A percentile compares a stretch with the other conserved stretches of the same genome.
phyloP scores from a whole-genome alignment of 306 rosid genomes.

The Hippophae rhamnoides region DNA sequence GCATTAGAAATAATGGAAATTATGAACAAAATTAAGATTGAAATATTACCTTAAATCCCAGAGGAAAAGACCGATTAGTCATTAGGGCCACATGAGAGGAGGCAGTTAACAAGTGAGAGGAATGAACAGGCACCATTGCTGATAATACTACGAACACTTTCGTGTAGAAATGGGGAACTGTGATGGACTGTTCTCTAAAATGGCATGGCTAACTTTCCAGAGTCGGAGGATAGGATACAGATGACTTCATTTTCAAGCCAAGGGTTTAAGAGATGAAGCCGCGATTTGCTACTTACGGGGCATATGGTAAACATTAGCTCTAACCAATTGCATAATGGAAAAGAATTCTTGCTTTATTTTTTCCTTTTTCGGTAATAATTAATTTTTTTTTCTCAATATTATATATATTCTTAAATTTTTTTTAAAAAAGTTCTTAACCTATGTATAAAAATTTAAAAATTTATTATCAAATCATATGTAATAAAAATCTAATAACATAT shows the following conservation, averaged over 20 bases:
- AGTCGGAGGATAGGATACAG: constrained; percentile 2
- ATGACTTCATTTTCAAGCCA: background rate
- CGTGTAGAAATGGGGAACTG: background rate
- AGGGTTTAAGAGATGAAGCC: background rate
- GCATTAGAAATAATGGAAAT: background rate
- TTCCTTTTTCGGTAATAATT: too few relatives aligned
- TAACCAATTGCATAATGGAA: background rate
- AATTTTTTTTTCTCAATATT: too few relatives aligned
- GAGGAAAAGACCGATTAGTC: constrained; percentile 20
- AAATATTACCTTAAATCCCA: constrained; percentile 36
- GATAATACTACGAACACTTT: background rate
- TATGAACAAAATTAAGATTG: background rate
- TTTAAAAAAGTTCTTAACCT: too few relatives aligned
- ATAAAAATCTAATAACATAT: too few relatives aligned
- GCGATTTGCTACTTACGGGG: background rate
- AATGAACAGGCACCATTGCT: constrained; percentile 37
- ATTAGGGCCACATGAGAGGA: constrained; percentile 25
- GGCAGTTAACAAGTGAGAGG: constrained; percentile 43
- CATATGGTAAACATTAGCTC: background rate
- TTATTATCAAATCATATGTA: too few relatives aligned
- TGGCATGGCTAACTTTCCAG: too few relatives aligned
- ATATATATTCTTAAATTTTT: too few relatives aligned
- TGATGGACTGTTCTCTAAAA: too few relatives aligned
- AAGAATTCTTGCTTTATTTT: too few relatives aligned
- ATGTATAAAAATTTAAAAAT: too few relatives aligned